Evolutionary conservation across 2,329 filamentous ascomycete species (phyloP), one percentile per base, ranked within the genome.

Genomic region (Colletotrichum tabaci): DNA sequence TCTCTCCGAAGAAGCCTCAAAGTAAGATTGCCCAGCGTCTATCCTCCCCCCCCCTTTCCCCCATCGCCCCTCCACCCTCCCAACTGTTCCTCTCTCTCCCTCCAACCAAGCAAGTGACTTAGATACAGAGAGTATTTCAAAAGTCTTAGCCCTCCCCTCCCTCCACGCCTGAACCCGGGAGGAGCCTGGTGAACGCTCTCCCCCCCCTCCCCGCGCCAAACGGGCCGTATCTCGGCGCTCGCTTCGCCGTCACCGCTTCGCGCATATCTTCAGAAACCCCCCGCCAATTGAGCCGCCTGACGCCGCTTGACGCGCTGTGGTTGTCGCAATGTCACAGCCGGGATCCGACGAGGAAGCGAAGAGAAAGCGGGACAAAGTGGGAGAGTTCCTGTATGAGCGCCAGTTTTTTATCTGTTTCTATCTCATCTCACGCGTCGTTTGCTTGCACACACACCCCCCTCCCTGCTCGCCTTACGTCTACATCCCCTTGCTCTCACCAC

Each of bases 301-400:
- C 30, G 30, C 30, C 30, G 30, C 7, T 30, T 30, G 30, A 30
- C 30, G 60, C 30, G 60, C 46, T 44, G 26, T 40, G 13, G 30
- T n/a, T 30, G 35, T 64, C 58, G 21, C 53, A 53, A 68, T 64
- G 68, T 68, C 68, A 38, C 61, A 42, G 56, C 68, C 55, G 58
- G 68, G 58, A 50, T 71, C 68, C 47, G 68, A 71, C 23, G 73
- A 76, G 38, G 75, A 77, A 47, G 67, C 57, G 42, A 79, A 79
- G 74, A 74, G 76, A 8, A 78, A 79, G 74, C 76, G 79, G 69
- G 79, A 80, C 61, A 80, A 77, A 74, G 74, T 81, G 52, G 76
- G 73, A 61, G 75, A 78, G 23, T 81, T 81, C 64, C 67, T 81
- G 80, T 81, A 79, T 12, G 60, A 69, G 78, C 71, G 75, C 71